Evolutionary conservation across 352 stramenopile genomes (phyloP).

Genomic region (Phytophthora pistaciae): DNA sequence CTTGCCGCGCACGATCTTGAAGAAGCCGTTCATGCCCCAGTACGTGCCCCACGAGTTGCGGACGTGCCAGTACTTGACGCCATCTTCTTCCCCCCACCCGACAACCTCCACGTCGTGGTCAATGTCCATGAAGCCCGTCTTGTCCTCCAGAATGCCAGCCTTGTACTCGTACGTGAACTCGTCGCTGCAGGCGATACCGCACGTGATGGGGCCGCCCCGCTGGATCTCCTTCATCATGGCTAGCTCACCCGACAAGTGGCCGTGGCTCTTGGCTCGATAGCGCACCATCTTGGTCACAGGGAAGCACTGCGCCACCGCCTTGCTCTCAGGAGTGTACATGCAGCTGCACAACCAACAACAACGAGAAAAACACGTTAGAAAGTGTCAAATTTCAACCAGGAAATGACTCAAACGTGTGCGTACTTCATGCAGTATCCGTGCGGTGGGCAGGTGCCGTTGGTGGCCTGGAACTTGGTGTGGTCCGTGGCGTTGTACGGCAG

Average conservation of each 20-base stretch:
- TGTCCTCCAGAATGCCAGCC: conserved; percentile 93
- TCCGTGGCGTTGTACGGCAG: conserved; percentile 88
- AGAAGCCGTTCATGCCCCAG: conserved; percentile 98
- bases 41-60: conserved; percentile 96
- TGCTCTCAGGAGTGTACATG: conserved; percentile 78
- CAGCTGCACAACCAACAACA: conserved; percentile 45
- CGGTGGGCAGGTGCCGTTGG: conserved; percentile 79
- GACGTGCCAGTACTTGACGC: conserved; percentile 97
- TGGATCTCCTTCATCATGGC: conserved; percentile 89
- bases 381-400: no score
- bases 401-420: conserved; percentile 3
- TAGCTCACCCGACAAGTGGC: conserved; percentile 71
- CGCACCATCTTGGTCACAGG: conserved; percentile 83
- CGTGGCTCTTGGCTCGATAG: conserved; percentile 81
- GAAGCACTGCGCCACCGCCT: conserved; percentile 57
- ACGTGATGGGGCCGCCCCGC: conserved; percentile 91
- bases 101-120: conserved; percentile 88
- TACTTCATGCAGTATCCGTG: conserved; percentile 89
- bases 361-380: not conserved
- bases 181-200: conserved; percentile 93
- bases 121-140: conserved; percentile 87
- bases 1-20: conserved; percentile 93
- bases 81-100: conserved; percentile 93
- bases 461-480: conserved; percentile 71
- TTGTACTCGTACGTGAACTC: conserved; percentile 92